Evolutionary conservation across 768 basidiomycete species (phyloP).

Genomic region (Boletus speciosus): DNA sequence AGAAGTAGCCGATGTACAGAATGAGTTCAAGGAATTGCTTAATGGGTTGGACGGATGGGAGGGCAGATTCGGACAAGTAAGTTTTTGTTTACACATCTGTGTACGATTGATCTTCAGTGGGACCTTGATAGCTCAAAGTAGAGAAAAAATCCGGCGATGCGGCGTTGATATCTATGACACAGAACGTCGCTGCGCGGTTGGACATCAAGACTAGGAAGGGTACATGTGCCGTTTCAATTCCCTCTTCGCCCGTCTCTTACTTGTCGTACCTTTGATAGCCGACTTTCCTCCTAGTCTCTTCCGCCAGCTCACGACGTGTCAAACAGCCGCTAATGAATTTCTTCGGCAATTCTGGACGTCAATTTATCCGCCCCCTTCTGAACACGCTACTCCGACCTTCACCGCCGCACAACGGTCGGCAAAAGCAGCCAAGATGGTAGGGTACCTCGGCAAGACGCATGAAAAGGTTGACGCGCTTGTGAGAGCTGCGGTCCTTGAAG

Average conservation of each 20-base stretch:
- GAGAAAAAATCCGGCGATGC: slow-evolving; percentile 66
- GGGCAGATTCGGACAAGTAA: slow-evolving; percentile 52
- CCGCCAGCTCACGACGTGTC: slow-evolving; percentile 82
- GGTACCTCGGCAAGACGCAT: slow-evolving; percentile 72
- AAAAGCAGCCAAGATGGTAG: slow-evolving; percentile 86
- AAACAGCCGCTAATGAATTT: slow-evolving; percentile 93
- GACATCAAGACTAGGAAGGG: slow-evolving; percentile 66
- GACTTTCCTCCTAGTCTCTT: slow-evolving; percentile 78
- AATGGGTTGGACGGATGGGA: slow-evolving; percentile 56
- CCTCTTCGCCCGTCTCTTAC: not conserved
- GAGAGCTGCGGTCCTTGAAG: slow-evolving; percentile 52
- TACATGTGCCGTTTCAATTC: slow-evolving; percentile 30
- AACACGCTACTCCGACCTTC: slow-evolving; percentile 46
- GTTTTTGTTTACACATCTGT: slow-evolving; percentile 2
- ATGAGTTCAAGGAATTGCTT: slow-evolving; percentile 47
- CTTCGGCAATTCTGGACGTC: slow-evolving; percentile 94
- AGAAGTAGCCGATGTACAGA: slow-evolving; percentile 42
- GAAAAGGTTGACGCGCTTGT: slow-evolving; percentile 84
- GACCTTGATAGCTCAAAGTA: slow-evolving; percentile 51
- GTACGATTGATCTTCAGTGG: not conserved
- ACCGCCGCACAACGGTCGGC: slow-evolving; percentile 68
- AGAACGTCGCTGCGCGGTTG: slow-evolving; percentile 70
- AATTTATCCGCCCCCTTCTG: slow-evolving; percentile 70
- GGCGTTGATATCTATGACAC: slow-evolving; percentile 71
- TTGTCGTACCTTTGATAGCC: slow-evolving; percentile 38